A percentile compares a stretch with the other conserved stretches of the same genome.
Conservation (phyloP, 805 yeast genomes). For the Monosporozyma yasuniensis region DNA sequence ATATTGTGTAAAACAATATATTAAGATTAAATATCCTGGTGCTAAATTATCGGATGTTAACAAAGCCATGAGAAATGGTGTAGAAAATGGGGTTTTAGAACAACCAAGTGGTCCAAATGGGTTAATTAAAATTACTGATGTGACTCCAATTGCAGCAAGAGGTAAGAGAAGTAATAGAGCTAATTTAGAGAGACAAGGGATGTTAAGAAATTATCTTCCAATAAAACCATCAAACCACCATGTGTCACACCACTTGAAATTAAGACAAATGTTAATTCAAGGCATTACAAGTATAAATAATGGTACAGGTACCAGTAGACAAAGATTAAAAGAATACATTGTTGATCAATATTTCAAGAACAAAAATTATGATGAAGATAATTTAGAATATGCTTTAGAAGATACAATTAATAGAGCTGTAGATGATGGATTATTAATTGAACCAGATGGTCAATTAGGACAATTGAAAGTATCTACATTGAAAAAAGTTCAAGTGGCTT, state of each 20-base stretch:
- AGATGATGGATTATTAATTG: conserved; percentile 61
- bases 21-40: conserved; percentile 29
- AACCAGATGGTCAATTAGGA: conserved; percentile 71
- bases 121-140: conserved; percentile 49
- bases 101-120: conserved; percentile 94
- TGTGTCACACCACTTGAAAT: conserved; percentile 5
- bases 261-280: conserved; percentile 10
- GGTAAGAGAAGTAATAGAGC: conserved; percentile 3
- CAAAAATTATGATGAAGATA: conserved; percentile 40
- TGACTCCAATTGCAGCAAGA: conserved; percentile 8
- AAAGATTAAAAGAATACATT: conserved; percentile 76
- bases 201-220: background rate
- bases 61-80: conserved; percentile 71
- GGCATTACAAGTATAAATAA: conserved; percentile 52
- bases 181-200: conserved; percentile 2
- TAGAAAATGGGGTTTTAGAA: conserved; percentile 59
- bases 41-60: conserved; percentile 25
- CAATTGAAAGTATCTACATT: conserved; percentile 22
- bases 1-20: conserved; percentile 77
- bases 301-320: conserved; percentile 76
- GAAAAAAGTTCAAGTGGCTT: conserved; percentile 4
- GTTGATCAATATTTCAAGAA: conserved; percentile 32
- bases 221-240: conserved; percentile 1
- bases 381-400: conserved; percentile 60
- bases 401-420: conserved; percentile 75